Evolutionary conservation across 345 rosid species (phyloP), one percentile per base, ranked within the genome.

Genomic region (Melaleuca quinquenervia): DNA sequence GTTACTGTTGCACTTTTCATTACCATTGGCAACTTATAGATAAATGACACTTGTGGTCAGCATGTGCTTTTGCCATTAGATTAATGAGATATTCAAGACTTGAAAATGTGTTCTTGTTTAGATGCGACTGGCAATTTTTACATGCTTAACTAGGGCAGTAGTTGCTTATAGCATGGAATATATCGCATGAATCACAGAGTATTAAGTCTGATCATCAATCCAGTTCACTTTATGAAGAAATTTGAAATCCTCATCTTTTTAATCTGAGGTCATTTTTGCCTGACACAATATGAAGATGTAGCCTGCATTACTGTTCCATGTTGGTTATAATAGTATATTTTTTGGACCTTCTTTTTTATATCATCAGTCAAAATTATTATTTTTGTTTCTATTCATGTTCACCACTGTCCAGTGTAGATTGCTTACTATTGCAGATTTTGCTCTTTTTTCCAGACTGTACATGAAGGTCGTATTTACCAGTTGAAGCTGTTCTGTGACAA

Each of bases 401-500:
- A 51, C 84, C n/a, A 29, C 26, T 82, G 53, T 50, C 58, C 51
- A 16, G 55, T 78, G 82, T 53, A 45, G 51, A 29, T 62, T 84
- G 82, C 53, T 84, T 45, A 64, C 53, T 62, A 24, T 50, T 21
- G 74, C 82, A 16, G 15, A 84, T 84, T 56, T 56, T 49, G 82
- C 56, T 82, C 82, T 60, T 54, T 50, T 64, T 87, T 16, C 27
- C 91, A 96, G 99, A 94, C 98, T 88, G 99, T 96, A 82, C 98
- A 96, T 90, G 99, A 96, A 90, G 99, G 99, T 82, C 91, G 98
- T 84, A 96, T 96, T 88, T 96, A 96, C 91, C 98, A 95, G 90
- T 90, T 96, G 94, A 96, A 96, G 96, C 97, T 95, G 88, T 96
- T 96, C 90, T 96, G 99, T 16, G 98, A 95, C 90, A 95, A 96